Evolutionary conservation across 345 rosid species (phyloP), one percentile per base, ranked within the genome.

Genomic region (Diplotaxis tenuifolia): DNA sequence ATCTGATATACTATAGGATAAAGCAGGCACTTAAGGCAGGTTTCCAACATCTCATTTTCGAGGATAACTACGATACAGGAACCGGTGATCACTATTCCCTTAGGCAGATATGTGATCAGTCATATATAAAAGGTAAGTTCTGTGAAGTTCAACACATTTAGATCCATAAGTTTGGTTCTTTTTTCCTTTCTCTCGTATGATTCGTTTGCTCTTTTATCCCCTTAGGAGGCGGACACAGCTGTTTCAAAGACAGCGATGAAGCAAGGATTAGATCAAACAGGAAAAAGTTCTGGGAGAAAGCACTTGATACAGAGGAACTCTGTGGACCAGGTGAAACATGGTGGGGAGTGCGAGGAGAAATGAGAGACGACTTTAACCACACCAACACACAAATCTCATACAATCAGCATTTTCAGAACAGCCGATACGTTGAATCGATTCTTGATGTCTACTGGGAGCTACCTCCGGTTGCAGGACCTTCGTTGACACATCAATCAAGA

Each of bases 191-290:
- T 38, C 76, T 65, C 49, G 65, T 66, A 52, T 58, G 64, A 8
- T 65, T 6, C 12, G 53, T 58, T 53, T 50, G 28, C 58, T 7
- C 62, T 7, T 67, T 6, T 45, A 61, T 25, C 28, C 86, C 64
- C 28, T 42, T 85, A 96, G 99, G 99, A 57, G 99, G 99, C n/a
- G 99, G 99, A 5, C 99, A 96, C 72, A 92, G 96, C 82, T 96
- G 99, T 86, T 90, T 90, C 69, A 80, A 68, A 71, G 96, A 92
- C 65, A 85, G 99, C 20, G 99, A 92, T 65, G 99, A 96, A 85
- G 91, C 93, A 10, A 84, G 97, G 78, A 75, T 90, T 62, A 81
- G 99, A 82, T 81, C 79, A n/a, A 90, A 84, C 75, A 87, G 98
- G 81, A 83, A 86, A 87, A 85, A 85, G 56, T 92, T 96, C 83